Evolutionary conservation across 2,329 filamentous ascomycete species (phyloP), one percentile per base, ranked within the genome.

Genomic region (Venturia oleaginea): DNA sequence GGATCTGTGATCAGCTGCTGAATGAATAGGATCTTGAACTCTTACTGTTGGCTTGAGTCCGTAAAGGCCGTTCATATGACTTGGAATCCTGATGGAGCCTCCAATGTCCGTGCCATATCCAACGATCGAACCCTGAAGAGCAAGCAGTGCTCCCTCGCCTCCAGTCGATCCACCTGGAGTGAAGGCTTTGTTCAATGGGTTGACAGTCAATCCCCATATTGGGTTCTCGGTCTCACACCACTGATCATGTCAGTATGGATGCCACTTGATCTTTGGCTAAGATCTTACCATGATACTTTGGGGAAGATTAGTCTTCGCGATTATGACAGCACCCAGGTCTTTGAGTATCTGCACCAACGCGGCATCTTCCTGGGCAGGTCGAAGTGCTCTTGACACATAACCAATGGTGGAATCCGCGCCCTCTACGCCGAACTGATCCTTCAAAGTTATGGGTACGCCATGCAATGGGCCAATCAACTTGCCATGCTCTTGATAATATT

Each of bases 181-280:
- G 3, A 84, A 76, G 3, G 74, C n/a, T n/a, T 83, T 80, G 70
- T 87, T 86, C 8, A 76, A 73, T 0, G 87, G 87, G 70, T 87
- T 88, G 24, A 84, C 71, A 0, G 84, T 86, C 15, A 84, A 79
- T 10, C 86, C 87, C 68, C 85, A 84, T 1, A 83, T 77, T 68
- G 87, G 86, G 74, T 88, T 89, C 17, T 86, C 83, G 1, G 80
- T 83, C 71, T 89, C 86, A 17, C 84, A 81, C 61, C 87, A 86
- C 43, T 48, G 19, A 7, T 22, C n/a, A 24, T 42, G 40, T 38
- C 15, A 64, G 59, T 72, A 78, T 84, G 64, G 84, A 83, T 72
- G 37, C 55, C 17, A n/a, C n/a, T n/a, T n/a, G n/a, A n/a, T n/a
- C n/a, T n/a, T n/a, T n/a, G n/a, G n/a, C n/a, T n/a, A n/a, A n/a